Conservation (phyloP, 2,329 filamentous ascomycete species). For the Trichoderma lentiforme region DNA sequence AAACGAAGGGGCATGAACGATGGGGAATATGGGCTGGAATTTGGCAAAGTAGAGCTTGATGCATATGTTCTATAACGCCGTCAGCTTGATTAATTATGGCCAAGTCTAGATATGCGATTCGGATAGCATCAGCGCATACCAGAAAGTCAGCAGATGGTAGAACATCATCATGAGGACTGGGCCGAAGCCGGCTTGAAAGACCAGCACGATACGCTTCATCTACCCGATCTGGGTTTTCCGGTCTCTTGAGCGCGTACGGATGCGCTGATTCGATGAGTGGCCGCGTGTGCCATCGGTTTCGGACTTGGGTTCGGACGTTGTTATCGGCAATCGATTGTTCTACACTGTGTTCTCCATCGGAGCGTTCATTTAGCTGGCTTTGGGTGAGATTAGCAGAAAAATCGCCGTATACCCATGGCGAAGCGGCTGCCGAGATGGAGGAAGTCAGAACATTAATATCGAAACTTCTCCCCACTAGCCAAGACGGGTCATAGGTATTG, state of each 20-base stretch:
- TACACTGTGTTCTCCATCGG: background rate
- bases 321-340: background rate
- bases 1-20: slow-evolving; percentile 21
- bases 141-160: slow-evolving; percentile 23
- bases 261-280: background rate
- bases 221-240: background rate
- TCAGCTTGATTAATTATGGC: background rate
- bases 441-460: background rate
- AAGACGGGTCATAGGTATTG: background rate
- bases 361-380: background rate
- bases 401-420: background rate
- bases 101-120: background rate
- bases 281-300: background rate
- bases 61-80: slow-evolving; percentile 21
- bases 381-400: background rate
- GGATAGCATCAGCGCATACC: background rate
- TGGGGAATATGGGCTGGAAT: slow-evolving; percentile 24
- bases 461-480: background rate
- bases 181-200: slow-evolving; percentile 18
- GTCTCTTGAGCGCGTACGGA: background rate
- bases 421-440: background rate
- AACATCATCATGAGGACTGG: background rate
- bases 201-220: slow-evolving; percentile 18
- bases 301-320: background rate
- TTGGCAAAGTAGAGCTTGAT: slow-evolving; percentile 24